Evolutionary conservation across 371 early-diverging fungal genomes (phyloP), one percentile per base, ranked within the genome.

Genomic region (Saksenaea oblongispora): DNA sequence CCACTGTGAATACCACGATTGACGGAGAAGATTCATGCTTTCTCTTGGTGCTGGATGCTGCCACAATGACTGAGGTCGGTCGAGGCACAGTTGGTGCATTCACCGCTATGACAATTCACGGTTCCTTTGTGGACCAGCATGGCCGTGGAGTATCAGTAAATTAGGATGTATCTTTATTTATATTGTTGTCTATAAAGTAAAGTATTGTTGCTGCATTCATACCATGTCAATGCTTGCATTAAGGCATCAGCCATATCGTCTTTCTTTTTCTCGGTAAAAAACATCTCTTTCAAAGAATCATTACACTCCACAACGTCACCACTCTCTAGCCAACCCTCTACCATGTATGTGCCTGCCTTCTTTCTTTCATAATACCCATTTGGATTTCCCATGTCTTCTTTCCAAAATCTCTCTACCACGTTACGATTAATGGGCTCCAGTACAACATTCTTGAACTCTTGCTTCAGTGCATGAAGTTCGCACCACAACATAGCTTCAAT

Each of bases 161-260:
- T 53, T 81, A 65, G 51, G n/a, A 8, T 1, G 5, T 41, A n/a
- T 14, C 2, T n/a, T 18, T 14, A 36, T 17, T n/a, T 18, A 35
- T 41, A 41, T n/a, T n/a, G 42, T 13, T 14, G 13, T 41, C 18
- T 41, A 17, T 41, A 41, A 41, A 13, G 36, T 37, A 59, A 22
- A 31, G 39, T 64, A 42, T 51, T 62, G 27, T 57, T 41, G 56
- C 79, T 74, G 92, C 93, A 92, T 53, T 75, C 68, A 56, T 72
- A 78, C 87, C 89, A 90, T 1, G 91, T 80, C 7, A 87, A 69
- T 2, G 87, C 92, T 63, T 92, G 89, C 31, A 90, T 51, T 13
- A 92, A 63, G 56, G 88, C 83, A 69, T 92, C 93, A 61, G 89
- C 85, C 59, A 92, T 61, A 63, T 93, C 93, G 61, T 93, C 93